These are phyloP conservation scores for Davidsoniella australis DNA, from an alignment of 2,329 filamentous ascomycete genomes.

Conservation along the genomic window DNA sequence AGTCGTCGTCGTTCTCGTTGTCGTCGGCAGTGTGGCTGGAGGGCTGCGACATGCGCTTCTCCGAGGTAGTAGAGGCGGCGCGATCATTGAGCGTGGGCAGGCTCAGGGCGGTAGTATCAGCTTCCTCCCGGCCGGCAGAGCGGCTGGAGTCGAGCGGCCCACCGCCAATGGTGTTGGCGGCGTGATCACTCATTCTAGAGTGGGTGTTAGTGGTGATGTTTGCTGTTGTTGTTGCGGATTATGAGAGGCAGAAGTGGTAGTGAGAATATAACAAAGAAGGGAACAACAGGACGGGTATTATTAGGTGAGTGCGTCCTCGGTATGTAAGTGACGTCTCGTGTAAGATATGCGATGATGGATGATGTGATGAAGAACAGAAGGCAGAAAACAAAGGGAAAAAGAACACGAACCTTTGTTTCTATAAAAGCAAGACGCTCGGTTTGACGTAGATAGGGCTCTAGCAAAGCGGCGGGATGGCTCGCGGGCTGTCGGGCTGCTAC, in stretches of 20 bases:
- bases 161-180: background rate
- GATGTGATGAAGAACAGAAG: background rate
- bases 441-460: too few species aligned
- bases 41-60: constrained; percentile 11
- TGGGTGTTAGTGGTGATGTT: background rate
- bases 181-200: constrained; percentile 4
- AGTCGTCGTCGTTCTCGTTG: constrained; percentile 22
- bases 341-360: too few species aligned
- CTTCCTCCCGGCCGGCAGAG: background rate
- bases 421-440: background rate
- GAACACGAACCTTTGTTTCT: too few species aligned
- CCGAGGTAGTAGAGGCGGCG: constrained; percentile 3
- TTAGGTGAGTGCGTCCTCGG: too few species aligned
- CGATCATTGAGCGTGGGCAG: constrained; percentile 1
- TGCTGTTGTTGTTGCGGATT: too few species aligned
- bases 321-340: too few species aligned
- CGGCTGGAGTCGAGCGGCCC: background rate
- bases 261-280: too few species aligned
- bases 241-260: background rate
- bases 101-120: background rate
- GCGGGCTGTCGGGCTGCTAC: too few species aligned
- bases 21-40: constrained; percentile 17
- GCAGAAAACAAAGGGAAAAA: background rate
- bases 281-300: too few species aligned
- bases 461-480: too few species aligned